phyloP scores from a whole-genome alignment of 2,329 filamentous ascomycete genomes.

The Phyllosticta ampelicida region DNA sequence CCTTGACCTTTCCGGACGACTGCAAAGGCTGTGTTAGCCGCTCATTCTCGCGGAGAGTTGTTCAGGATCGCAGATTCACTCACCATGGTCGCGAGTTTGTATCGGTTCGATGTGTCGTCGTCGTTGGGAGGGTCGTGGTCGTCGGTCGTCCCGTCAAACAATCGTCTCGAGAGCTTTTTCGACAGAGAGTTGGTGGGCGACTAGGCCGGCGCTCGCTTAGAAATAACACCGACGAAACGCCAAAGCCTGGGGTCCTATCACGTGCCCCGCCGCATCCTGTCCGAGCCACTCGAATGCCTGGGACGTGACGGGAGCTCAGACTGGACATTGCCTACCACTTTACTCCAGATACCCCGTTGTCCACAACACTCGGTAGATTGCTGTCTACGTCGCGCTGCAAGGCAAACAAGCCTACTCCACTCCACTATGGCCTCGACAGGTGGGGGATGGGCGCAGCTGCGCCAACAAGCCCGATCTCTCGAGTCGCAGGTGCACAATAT shows the following conservation, averaged over 20 bases:
- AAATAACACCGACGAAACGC: neutral
- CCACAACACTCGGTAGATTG: neutral
- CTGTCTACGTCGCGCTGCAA: neutral
- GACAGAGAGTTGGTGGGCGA: constrained; percentile 1
- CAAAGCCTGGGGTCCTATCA: neutral
- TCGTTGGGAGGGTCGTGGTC: constrained; percentile 12
- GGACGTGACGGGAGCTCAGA: no score
- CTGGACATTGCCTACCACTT: no score
- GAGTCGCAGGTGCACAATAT: constrained; percentile 66
- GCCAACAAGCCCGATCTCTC: constrained; percentile 78
- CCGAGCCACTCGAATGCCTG: neutral
- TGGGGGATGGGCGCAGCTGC: constrained; percentile 76
- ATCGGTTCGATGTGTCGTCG: constrained; percentile 14
- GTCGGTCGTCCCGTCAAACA: constrained; percentile 9
- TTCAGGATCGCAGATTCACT: constrained; percentile 10
- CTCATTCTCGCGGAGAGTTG: constrained; percentile 7
- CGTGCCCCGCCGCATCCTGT: neutral
- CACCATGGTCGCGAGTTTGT: constrained; percentile 26
- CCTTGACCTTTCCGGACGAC: constrained; percentile 75
- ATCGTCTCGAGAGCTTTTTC: constrained; percentile 6
- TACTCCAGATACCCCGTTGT: neutral
- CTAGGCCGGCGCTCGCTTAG: constrained; percentile 7
- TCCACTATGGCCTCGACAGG: constrained; percentile 28
- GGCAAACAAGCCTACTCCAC: constrained; percentile 1
- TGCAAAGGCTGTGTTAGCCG: constrained; percentile 29